Evolutionary conservation across 2,329 filamentous ascomycete genomes (phyloP), one percentile per base, ranked within the genome.

Genomic region (Tympanopsis confertula): DNA sequence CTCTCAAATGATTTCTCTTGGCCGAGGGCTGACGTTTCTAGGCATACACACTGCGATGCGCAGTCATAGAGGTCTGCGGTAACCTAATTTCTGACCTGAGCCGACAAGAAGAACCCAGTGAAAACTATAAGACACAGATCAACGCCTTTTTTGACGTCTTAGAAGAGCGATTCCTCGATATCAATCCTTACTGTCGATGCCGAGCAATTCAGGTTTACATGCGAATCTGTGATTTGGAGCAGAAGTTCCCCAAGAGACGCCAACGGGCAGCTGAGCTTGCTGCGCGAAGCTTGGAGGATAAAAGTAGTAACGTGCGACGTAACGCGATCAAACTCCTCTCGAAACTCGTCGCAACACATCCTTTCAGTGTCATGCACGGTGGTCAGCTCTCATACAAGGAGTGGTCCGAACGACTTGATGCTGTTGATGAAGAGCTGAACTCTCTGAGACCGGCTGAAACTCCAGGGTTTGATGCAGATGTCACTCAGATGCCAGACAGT

Each of bases 131-230:
- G 58, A 86, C 83, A 0, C 91, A 98, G 55, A 82, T 98, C 42
- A 91, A 93, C 47, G 87, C 88, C 15, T 98, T 96, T 55, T 96
- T 96, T 51, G 89, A 96, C 50, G 88, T 96, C 0, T 67, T 98
- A 2, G 88, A 98, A 54, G 89, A 96, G 61, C 79, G 91, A 12
- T 98, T 98, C 59, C 69, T 96, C 36, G 91, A 98, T 50, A 76
- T 94, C 51, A 98, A 96, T 57, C 93, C 91, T 0, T 98, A 96
- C 61, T 95, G 87, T 55, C 77, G 91, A 51, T 93, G 84, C 59
- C 74, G 89, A 48, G 79, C 86, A 2, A 85, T 98, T 42, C 91
- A 98, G 53, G 91, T 96, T 3, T 95, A 91, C 52, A 75, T 85
- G 61, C 89, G 80, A 53, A 71, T 98, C 12, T 95, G 88, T 50